Evolutionary conservation across 805 yeast species (phyloP).

Genomic region (Kodamaea fukazawae): DNA sequence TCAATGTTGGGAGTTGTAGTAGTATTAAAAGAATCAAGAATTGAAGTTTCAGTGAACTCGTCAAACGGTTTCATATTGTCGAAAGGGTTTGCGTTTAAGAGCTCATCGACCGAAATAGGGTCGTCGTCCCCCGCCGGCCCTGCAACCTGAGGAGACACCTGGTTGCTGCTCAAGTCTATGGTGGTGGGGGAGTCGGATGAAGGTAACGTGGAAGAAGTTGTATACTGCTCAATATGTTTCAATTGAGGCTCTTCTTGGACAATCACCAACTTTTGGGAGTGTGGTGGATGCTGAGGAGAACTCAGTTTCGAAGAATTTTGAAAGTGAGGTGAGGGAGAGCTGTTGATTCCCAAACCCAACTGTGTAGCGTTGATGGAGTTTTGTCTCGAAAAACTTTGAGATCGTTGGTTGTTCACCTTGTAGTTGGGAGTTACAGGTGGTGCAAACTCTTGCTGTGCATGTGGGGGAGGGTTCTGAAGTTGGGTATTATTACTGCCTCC

Average conservation of each 20-base stretch:
- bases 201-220: background rate
- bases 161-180: conserved; percentile 12
- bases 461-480: background rate
- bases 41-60: conserved; percentile 7
- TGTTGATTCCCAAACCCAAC: conserved; percentile 4
- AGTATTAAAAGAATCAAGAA: background rate
- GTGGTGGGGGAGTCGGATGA: conserved; percentile 14
- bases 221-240: background rate
- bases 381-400: conserved; percentile 1
- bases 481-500: too few relatives aligned
- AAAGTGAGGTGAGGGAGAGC: conserved; percentile 5
- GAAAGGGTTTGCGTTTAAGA: conserved; percentile 13
- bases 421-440: conserved; percentile 8
- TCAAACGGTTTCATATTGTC: conserved; percentile 11
- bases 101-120: conserved; percentile 12
- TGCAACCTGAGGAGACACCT: conserved; percentile 5
- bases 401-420: conserved; percentile 4
- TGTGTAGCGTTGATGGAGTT: conserved; percentile 1
- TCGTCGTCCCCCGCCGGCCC: conserved; percentile 3
- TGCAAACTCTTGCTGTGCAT: conserved; percentile 2
- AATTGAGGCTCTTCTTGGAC: conserved; percentile 6
- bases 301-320: background rate
- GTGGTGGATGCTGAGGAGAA: background rate
- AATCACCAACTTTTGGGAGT: conserved; percentile 2
- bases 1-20: background rate